Base-by-base conservation (phyloP, 805 yeast species). In the Spathaspora sp. region DNA sequence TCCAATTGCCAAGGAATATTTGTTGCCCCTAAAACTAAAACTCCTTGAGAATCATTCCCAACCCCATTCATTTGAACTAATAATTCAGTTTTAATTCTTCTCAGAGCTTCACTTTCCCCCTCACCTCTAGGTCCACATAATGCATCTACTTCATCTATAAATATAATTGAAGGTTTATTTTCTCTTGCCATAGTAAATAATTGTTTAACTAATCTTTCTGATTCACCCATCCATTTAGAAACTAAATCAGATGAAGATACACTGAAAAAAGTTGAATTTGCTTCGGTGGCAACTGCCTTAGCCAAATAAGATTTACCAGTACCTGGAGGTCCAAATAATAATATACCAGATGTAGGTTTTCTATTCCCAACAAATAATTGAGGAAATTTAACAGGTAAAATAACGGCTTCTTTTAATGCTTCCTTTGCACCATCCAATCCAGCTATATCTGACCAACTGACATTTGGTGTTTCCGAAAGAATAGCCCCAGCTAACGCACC, bases 21-120 rank as follows among this genome's bases (percentile, higher is more conserved):
- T 7, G 99, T 94, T 1, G 99, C 99, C 28, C 99, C 99, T 49
- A 94, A 76, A 0, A 94, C 98, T 35, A 94, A 75, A 1, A 94
- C 97, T 8, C 99, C 99, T 46, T 79, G 78, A 1, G 97, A 75
- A 65, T 94, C 98, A 65, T 90, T 92, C 14, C 99, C 99, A 14
- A 94, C 99, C 60, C 99, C 99, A 68, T 94, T 94, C 99, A 94
- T 94, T 66, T 94, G 99, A 4, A 94, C 98, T 60, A 94, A 78
- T 51, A 94, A 75, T 66, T 94, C 99, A 0, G 99, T 94, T 67
- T 94, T 93, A 62, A 94, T 93, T 73, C 99, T 84, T 64, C 99
- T 81, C 35, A 92, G 84, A 0, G 99, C 98, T 68, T 94, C 99
- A 57, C 96, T 86, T 67, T 93, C 98, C 46, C 97, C 97, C 66